Base-by-base conservation (phyloP, 257 asterid genomes). In the Penstemon eatonii region DNA sequence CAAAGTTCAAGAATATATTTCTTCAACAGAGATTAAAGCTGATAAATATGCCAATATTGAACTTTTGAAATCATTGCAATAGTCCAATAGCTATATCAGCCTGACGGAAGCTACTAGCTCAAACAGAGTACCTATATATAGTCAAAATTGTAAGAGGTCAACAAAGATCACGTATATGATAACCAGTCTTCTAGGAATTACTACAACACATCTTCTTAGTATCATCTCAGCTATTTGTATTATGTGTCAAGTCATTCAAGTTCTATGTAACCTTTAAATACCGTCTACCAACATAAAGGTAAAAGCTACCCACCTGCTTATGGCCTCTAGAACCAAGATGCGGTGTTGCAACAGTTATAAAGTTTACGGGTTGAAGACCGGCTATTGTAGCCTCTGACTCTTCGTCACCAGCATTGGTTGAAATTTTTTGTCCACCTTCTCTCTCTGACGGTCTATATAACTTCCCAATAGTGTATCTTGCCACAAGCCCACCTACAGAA, bases 401-500 rank as follows among this genome's bases (percentile, higher is more conserved):
- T 72, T 80, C 86, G 68, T 19, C 63, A 76, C 45, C 40, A 54
- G 65, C 68, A 81, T 71, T 67, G 54, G 74, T 70, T 49, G 85
- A 76, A 60, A 76, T 70, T 37, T 78, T 77, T 58, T 81, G 91
- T 12, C 33, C 72, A 75, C 67, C 82, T 69, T 55, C 90, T 55
- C 50, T 58, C 52, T 46, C 67, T 68, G 87, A 78, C 71, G 89
- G 90, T 81, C 75, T 76, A 70, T 82, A 91, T 69, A 94, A 77
- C 78, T 78, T 87, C 70, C 99, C 99, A 70, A 94, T 89, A 58
- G 93, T 82, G 82, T 83, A 94, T 82, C 96, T 91, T 69, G 99
- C 96, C 76, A 94, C 99, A 65, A 94, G 81, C n/a, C 99, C 98
- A 47, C 99, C 99, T 6, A 94, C 99, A 19, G 99, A 94, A 91